These are phyloP conservation scores for Euphorbia lathyris DNA, from an alignment of 345 rosid species.

Conservation along the genomic window DNA sequence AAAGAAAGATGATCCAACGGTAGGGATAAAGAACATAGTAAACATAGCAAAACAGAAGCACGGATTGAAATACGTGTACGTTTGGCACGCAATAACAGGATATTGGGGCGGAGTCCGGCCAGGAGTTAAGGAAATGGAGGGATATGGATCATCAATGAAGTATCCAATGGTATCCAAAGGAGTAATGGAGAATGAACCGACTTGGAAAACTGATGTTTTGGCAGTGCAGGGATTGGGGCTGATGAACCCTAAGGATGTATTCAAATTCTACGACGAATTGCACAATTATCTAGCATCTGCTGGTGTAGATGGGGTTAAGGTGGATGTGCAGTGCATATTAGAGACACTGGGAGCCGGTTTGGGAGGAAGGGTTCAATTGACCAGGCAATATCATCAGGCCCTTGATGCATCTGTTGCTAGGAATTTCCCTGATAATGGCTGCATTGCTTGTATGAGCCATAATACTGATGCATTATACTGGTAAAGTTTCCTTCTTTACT, in stretches of 20 bases:
- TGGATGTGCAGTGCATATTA: conserved; percentile 83
- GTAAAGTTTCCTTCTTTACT: conserved; percentile 26
- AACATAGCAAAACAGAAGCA: conserved; percentile 56
- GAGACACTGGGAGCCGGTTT: conserved; percentile 81
- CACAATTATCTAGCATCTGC: conserved; percentile 77
- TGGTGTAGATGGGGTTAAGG: conserved; percentile 91
- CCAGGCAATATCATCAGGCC: conserved; percentile 81
- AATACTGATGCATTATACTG: conserved; percentile 93
- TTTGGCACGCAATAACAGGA: conserved; percentile 95
- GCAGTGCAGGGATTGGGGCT: conserved; percentile 82
- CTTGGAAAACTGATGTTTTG: conserved; percentile 66
- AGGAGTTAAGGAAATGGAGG: conserved; percentile 58
- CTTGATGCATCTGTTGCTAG: conserved; percentile 78
- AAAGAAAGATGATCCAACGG: conserved; percentile 52
- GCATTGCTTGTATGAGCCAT: conserved; percentile 97
- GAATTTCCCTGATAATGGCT: conserved; percentile 83
- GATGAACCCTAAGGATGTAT: conserved; percentile 67
- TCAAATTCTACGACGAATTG: conserved; percentile 68
- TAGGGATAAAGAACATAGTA: conserved; percentile 73
- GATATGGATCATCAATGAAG: conserved; percentile 63
- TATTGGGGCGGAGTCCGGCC: conserved; percentile 98
- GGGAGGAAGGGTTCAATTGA: conserved; percentile 86
- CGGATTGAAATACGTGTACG: conserved; percentile 77
- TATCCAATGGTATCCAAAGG: conserved; percentile 65
- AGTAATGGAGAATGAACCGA: conserved; percentile 77